Evolutionary conservation across 2,329 filamentous ascomycete genomes (phyloP).

Genomic region (Chaetomiaceae sp.): DNA sequence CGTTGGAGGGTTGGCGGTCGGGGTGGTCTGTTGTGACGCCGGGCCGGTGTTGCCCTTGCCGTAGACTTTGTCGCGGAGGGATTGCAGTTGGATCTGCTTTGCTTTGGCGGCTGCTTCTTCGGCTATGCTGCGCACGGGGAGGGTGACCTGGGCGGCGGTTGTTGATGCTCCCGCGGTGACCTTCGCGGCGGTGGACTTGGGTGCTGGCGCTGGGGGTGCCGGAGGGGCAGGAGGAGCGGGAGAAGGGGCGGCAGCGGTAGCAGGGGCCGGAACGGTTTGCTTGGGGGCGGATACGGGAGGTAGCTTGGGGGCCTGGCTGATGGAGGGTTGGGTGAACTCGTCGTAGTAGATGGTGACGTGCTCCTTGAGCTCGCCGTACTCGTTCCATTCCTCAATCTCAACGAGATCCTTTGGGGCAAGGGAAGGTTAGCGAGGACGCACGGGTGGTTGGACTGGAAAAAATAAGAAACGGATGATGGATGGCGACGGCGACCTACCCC

Average conservation of each 20-base stretch:
- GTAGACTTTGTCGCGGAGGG: conserved; percentile 50
- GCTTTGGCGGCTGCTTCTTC: conserved; percentile 63
- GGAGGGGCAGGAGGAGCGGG: conserved; percentile 23
- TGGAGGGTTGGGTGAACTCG: conserved; percentile 54
- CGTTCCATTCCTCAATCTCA: conserved; percentile 98
- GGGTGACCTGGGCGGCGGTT: conserved; percentile 28
- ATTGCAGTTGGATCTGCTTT: conserved; percentile 53
- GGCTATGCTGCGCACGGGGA: conserved; percentile 51
- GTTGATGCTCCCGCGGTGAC: conserved; percentile 16
- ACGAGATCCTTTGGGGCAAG: conserved; percentile 66
- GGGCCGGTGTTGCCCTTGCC: conserved; percentile 35
- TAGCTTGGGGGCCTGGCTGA: conserved; percentile 47
- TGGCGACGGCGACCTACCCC: conserved; percentile 69
- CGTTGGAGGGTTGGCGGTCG: conserved; percentile 1
- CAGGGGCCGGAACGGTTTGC: conserved; percentile 20
- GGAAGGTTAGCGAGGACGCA: conserved; percentile 9
- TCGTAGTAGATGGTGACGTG: conserved; percentile 68
- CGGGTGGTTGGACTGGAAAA: background rate
- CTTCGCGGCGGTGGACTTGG: conserved; percentile 22
- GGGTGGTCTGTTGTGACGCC: background rate
- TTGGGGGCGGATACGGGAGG: conserved; percentile 28
- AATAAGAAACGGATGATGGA: too few species aligned
- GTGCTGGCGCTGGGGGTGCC: conserved; percentile 24
- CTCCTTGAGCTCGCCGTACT: conserved; percentile 90
- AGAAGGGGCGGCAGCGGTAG: conserved; percentile 5